phyloP scores from a whole-genome alignment of 1,284 basidiomycete genomes.

The Volvariella volvacea region DNA sequence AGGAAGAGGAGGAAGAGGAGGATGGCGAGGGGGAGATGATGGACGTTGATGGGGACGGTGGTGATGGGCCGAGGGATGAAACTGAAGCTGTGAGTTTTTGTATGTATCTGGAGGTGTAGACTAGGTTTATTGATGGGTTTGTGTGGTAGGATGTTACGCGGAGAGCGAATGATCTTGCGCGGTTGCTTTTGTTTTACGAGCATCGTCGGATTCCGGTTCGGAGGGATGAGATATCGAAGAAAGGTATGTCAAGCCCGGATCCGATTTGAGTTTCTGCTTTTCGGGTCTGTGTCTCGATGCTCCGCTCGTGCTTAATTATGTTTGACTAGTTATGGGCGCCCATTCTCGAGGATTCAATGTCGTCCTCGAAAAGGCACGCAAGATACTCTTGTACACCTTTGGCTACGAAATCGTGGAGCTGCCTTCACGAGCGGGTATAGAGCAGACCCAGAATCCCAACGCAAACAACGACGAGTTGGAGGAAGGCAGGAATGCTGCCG shows the following conservation, averaged over 20 bases:
- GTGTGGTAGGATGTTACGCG: constrained; percentile 42
- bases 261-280: background rate
- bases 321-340: constrained; percentile 48
- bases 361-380: constrained; percentile 55
- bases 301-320: background rate
- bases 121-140: background rate
- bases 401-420: constrained; percentile 75
- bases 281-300: background rate
- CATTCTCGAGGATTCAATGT: constrained; percentile 48
- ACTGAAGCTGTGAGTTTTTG: constrained; percentile 15
- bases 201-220: constrained; percentile 52
- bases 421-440: constrained; percentile 52
- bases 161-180: constrained; percentile 59
- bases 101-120: background rate
- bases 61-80: constrained; percentile 13
- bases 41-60: constrained; percentile 16
- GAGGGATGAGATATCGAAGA: constrained; percentile 74
- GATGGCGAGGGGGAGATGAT: constrained; percentile 19
- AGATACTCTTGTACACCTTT: constrained; percentile 51
- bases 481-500: constrained; percentile 40
- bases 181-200: constrained; percentile 69
- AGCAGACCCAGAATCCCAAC: constrained; percentile 29
- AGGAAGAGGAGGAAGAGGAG: constrained; percentile 27
- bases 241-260: constrained; percentile 40
- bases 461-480: constrained; percentile 38